A percentile compares a stretch with the other conserved stretches of the same genome.
Evolutionary conservation across 2,329 filamentous ascomycete species (phyloP).

Genomic region (Aurifilum marmelostoma): DNA sequence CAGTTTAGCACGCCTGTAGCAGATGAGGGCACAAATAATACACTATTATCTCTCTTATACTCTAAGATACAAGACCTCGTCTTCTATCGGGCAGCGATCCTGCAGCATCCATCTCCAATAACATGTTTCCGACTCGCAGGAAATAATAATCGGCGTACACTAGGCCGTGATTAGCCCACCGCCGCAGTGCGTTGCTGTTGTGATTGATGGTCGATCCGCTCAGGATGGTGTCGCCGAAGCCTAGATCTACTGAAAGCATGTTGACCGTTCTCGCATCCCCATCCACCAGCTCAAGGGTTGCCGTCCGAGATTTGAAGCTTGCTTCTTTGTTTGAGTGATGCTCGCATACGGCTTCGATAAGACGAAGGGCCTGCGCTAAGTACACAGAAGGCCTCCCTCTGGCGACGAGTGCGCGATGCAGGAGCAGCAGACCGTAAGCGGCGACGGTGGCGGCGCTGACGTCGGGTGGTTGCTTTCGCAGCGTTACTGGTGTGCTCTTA

Average conservation of each 20-base stretch:
- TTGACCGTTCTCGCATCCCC: too few species aligned
- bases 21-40: too few species aligned
- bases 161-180: slow-evolving; percentile 50
- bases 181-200: slow-evolving; percentile 47
- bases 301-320: neutral
- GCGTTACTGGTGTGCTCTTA: too few species aligned
- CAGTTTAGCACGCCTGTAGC: too few species aligned
- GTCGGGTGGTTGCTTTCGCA: slow-evolving; percentile 37
- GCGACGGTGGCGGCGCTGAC: slow-evolving; percentile 45
- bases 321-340: neutral
- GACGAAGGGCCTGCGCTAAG: neutral
- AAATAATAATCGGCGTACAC: slow-evolving; percentile 56
- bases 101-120: slow-evolving; percentile 35
- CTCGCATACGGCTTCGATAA: neutral
- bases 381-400: neutral
- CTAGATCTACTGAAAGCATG: neutral
- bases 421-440: slow-evolving; percentile 34
- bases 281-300: neutral
- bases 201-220: slow-evolving; percentile 51
- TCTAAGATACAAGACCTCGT: too few species aligned
- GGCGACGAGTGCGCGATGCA: neutral
- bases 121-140: slow-evolving; percentile 49
- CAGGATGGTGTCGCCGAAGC: slow-evolving; percentile 47
- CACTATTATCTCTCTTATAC: too few species aligned
- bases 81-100: too few species aligned